Conservation (phyloP, 2,329 filamentous ascomycete species). For the Podosphaera xanthii region DNA sequence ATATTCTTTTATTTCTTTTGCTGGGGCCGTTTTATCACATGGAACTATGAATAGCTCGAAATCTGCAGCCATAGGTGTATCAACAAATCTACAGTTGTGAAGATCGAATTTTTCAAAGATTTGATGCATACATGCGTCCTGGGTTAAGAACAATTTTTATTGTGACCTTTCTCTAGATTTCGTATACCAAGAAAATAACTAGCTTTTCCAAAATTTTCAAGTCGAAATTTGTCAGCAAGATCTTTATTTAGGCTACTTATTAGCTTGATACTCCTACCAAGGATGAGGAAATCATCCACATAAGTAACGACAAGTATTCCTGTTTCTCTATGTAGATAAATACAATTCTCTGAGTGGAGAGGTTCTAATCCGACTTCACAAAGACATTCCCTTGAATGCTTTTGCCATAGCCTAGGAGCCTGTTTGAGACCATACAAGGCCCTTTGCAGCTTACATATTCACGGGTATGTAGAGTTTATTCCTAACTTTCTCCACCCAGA, state of each 20-base stretch:
- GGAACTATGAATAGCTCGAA: background rate
- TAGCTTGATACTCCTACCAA: background rate
- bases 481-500: background rate
- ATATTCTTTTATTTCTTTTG: background rate
- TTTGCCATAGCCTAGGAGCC: background rate
- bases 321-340: background rate
- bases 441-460: background rate
- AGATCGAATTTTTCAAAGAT: background rate
- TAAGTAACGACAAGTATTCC: background rate
- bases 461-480: background rate
- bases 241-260: no score
- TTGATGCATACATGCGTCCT: background rate
- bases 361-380: background rate
- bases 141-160: background rate
- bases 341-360: background rate
- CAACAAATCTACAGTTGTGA: background rate
- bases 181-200: background rate
- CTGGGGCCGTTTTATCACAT: background rate
- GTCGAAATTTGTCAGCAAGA: background rate
- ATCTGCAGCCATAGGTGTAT: background rate
- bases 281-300: background rate
- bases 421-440: background rate
- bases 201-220: background rate
- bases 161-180: background rate
- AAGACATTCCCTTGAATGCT: background rate